These are phyloP conservation scores for Trichocladium antarcticum DNA, from an alignment of 495 filamentous ascomycete species.

Conservation along the genomic window DNA sequence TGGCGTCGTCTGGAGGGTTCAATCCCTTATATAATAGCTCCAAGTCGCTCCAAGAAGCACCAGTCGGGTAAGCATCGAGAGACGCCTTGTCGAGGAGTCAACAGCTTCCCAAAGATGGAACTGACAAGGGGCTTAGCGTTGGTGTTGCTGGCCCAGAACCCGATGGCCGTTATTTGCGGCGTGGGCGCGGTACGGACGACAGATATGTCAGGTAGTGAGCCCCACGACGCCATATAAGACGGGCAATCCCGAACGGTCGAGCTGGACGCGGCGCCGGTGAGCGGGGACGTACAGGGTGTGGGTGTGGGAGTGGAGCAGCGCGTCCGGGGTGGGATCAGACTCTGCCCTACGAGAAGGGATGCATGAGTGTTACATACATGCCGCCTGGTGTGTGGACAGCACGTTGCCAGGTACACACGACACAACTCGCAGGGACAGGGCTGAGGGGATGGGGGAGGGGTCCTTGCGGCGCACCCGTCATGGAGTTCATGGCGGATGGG, in stretches of 20 bases:
- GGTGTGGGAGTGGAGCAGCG: conserved; percentile 1
- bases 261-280: conserved; percentile 9
- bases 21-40: conserved; percentile 10
- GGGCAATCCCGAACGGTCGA: conserved; percentile 17
- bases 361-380: not conserved
- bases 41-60: too few relatives aligned
- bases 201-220: conserved; percentile 7
- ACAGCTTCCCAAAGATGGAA: conserved; percentile 14
- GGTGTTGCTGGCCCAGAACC: conserved; percentile 6
- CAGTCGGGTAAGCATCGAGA: too few relatives aligned
- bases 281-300: conserved; percentile 2
- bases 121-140: conserved; percentile 16
- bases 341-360: too few relatives aligned
- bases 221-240: conserved; percentile 22
- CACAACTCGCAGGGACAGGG: conserved; percentile 4
- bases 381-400: too few relatives aligned
- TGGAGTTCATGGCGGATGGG: conserved; percentile 9
- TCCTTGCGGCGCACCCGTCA: conserved; percentile 11
- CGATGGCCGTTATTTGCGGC: conserved; percentile 10
- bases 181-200: conserved; percentile 5
- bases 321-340: conserved; percentile 12
- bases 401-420: too few relatives aligned
- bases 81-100: not conserved
- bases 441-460: conserved; percentile 5
- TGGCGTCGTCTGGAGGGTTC: conserved; percentile 9